Evolutionary conservation across 371 early-diverging fungal genomes (phyloP).

Genomic region (Mucor mucedo): DNA sequence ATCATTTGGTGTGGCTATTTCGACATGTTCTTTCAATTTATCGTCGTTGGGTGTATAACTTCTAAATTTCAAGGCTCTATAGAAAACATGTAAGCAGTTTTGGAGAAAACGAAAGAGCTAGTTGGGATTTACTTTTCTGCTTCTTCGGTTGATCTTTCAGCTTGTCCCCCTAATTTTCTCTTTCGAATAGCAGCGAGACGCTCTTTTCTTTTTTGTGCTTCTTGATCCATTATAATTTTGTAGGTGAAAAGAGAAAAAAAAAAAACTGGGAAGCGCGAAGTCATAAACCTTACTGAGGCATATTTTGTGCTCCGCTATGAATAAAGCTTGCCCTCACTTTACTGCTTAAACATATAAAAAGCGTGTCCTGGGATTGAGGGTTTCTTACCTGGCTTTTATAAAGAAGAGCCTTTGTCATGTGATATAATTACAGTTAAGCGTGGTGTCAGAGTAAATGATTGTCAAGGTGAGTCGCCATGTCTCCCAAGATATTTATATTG

Average conservation of each 20-base stretch:
- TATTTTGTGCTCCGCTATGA: too few species aligned
- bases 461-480: too few species aligned
- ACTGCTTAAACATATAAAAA: too few species aligned
- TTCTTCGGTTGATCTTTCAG: slow-evolving; percentile 22
- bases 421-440: too few species aligned
- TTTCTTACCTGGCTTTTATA: too few species aligned
- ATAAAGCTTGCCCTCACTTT: too few species aligned
- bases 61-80: slow-evolving; percentile 53
- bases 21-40: slow-evolving; percentile 48
- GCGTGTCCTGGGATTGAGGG: too few species aligned
- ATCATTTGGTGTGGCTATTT: slow-evolving; percentile 53
- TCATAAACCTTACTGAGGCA: not conserved
- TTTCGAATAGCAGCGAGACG: slow-evolving; percentile 70
- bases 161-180: slow-evolving; percentile 45
- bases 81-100: slow-evolving; percentile 3
- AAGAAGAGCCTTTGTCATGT: too few species aligned
- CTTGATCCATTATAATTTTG: slow-evolving; percentile 60
- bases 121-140: slow-evolving; percentile 23
- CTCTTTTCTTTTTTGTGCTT: slow-evolving; percentile 72
- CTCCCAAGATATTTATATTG: too few species aligned
- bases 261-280: not conserved
- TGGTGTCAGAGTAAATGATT: too few species aligned
- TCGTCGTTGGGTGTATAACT: slow-evolving; percentile 66
- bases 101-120: not conserved
- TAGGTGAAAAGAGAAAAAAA: not conserved